phyloP scores from a whole-genome alignment of 2,329 filamentous ascomycete species.

The Trichoderma sp. region DNA sequence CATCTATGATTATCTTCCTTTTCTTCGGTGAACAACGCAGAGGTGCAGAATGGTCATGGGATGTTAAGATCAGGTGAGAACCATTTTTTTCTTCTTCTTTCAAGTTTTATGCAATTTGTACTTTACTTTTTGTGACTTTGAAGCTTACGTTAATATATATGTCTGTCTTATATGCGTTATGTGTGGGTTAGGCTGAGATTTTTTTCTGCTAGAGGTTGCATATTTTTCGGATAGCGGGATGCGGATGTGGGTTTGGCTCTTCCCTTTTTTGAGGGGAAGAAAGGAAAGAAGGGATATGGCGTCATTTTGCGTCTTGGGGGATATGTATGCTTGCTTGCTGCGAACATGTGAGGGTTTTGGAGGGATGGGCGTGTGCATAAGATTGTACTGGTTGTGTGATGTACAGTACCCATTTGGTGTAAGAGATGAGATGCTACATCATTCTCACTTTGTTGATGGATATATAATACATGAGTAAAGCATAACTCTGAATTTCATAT shows the following conservation, averaged over 20 bases:
- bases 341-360: not conserved
- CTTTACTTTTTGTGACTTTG: too few species aligned
- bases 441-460: not conserved
- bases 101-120: too few species aligned
- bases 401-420: too few species aligned
- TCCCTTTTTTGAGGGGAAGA: not conserved
- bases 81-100: not conserved
- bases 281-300: not conserved
- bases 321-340: not conserved
- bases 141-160: not conserved
- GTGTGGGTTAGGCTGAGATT: not conserved
- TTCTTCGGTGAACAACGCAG: not conserved
- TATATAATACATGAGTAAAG: not conserved
- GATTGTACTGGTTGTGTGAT: not conserved
- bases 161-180: not conserved
- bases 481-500: not conserved
- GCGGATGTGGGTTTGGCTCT: conserved; percentile 1
- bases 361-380: not conserved
- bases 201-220: not conserved
- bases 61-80: conserved; percentile 3
- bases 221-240: not conserved
- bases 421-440: not conserved
- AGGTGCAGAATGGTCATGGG: conserved; percentile 3
- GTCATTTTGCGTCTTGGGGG: conserved; percentile 1
- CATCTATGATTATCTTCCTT: not conserved